Conservation (phyloP, 2,329 filamentous ascomycete species). For the Endocalyx cinctus region DNA sequence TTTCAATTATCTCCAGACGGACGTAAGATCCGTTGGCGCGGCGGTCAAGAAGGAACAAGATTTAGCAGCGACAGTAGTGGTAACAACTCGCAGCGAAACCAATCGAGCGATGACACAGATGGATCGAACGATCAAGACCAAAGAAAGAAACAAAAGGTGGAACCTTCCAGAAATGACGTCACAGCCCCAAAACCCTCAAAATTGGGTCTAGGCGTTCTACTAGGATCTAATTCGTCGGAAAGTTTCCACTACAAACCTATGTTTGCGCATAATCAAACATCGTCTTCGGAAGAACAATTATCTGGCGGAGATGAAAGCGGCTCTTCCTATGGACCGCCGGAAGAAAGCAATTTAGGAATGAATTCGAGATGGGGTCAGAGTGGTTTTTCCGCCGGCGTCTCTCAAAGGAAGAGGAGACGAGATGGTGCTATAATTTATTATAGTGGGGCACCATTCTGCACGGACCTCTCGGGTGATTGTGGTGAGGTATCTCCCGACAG, state of each 20-base stretch:
- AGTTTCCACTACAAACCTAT: conserved; percentile 62
- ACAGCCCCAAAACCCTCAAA: conserved; percentile 37
- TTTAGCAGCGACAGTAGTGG: conserved; percentile 61
- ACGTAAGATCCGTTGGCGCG: conserved; percentile 75
- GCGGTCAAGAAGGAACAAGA: conserved; percentile 59
- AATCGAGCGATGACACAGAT: conserved; percentile 46
- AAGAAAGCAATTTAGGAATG: conserved; percentile 44
- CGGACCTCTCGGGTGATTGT: conserved; percentile 68
- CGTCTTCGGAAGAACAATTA: conserved; percentile 41
- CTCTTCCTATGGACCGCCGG: conserved; percentile 42
- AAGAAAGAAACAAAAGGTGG: conserved; percentile 43
- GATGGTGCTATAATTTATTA: conserved; percentile 82
- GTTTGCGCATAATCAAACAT: conserved; percentile 44
- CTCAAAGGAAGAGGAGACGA: conserved; percentile 49
- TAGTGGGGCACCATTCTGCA: conserved; percentile 73
- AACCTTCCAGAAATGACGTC: conserved; percentile 29
- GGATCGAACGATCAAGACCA: conserved; percentile 36
- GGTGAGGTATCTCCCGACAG: conserved; percentile 44
- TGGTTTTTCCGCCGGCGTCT: conserved; percentile 30
- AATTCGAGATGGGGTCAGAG: conserved; percentile 43
- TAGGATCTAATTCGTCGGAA: conserved; percentile 33
- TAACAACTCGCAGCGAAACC: conserved; percentile 42
- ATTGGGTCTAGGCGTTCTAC: conserved; percentile 30
- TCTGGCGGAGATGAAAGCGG: conserved; percentile 42
- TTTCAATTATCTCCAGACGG: conserved; percentile 76